phyloP scores from a whole-genome alignment of 2,329 filamentous ascomycete species.

The Diaporthe ampelina region DNA sequence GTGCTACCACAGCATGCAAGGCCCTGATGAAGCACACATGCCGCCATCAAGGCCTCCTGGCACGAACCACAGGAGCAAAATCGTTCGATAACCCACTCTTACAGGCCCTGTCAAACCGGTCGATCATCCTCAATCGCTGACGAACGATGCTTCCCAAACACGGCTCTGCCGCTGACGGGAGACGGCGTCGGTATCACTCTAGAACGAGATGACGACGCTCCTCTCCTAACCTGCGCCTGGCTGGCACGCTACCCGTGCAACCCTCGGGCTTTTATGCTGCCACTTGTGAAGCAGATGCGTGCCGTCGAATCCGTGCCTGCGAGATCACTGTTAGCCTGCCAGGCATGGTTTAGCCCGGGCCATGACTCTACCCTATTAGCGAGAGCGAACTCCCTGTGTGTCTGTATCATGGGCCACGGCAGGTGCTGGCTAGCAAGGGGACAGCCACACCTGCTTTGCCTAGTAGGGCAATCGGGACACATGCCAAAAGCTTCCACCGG shows the following conservation, averaged over 20 bases:
- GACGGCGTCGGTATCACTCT: slow-evolving; percentile 31
- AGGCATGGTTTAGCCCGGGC: not conserved
- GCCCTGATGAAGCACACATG: slow-evolving; percentile 25
- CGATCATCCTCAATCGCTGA: slow-evolving; percentile 46
- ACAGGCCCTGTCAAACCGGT: slow-evolving; percentile 42
- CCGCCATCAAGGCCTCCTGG: slow-evolving; percentile 26
- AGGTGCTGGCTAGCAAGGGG: not conserved
- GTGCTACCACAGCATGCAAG: slow-evolving; percentile 20
- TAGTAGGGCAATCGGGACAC: not conserved
- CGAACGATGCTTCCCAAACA: slow-evolving; percentile 29
- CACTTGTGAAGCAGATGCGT: slow-evolving; percentile 19
- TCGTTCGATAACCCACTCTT: slow-evolving; percentile 54
- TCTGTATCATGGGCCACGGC: not conserved
- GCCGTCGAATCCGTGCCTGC: slow-evolving; percentile 3
- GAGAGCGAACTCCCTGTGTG: slow-evolving; percentile 18
- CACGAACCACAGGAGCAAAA: slow-evolving; percentile 41
- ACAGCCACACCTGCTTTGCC: not conserved
- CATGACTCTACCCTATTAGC: not conserved
- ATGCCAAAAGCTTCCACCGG: slow-evolving; percentile 24
- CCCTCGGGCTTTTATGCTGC: slow-evolving; percentile 10
- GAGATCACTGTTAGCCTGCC: not conserved
- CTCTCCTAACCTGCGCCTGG: not conserved
- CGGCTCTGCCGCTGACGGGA: slow-evolving; percentile 31
- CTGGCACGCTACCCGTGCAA: slow-evolving; percentile 13
- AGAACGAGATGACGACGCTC: slow-evolving; percentile 27